A percentile compares a stretch with the other conserved stretches of the same genome.
Evolutionary conservation across 2,329 filamentous ascomycete genomes (phyloP).

Genomic region (Microdochium bolleyi): DNA sequence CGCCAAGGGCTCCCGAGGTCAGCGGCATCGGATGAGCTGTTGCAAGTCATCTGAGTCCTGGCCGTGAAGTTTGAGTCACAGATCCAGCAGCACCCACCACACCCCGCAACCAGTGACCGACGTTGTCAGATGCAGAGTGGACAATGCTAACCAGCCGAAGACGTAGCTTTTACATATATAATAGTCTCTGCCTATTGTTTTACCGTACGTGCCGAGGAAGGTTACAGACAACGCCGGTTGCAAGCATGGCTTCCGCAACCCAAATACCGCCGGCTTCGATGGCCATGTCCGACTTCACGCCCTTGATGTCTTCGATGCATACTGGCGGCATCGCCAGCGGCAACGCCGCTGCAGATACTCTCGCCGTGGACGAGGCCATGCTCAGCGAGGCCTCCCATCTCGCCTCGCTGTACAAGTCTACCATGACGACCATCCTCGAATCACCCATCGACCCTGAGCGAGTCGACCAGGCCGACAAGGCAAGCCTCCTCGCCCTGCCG

Average conservation of each 20-base stretch:
- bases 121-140: too few relatives aligned
- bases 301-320: background rate
- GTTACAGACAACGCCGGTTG: too few relatives aligned
- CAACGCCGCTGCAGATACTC: background rate
- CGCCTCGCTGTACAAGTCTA: slow-evolving; percentile 9
- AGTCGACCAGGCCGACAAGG: slow-evolving; percentile 23
- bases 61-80: too few relatives aligned
- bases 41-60: too few relatives aligned
- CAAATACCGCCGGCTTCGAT: background rate
- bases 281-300: background rate
- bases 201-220: too few relatives aligned
- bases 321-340: background rate
- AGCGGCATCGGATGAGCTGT: too few relatives aligned
- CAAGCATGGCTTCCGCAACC: background rate
- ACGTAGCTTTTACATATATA: too few relatives aligned
- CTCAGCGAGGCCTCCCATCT: slow-evolving; percentile 7
- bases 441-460: slow-evolving; percentile 15
- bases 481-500: slow-evolving; percentile 21
- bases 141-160: too few relatives aligned
- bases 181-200: too few relatives aligned
- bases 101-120: too few relatives aligned
- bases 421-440: slow-evolving; percentile 13
- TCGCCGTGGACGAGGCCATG: slow-evolving; percentile 13
- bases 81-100: too few relatives aligned
- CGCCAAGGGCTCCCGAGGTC: too few relatives aligned